phyloP scores from a whole-genome alignment of 768 basidiomycete genomes.

The Rhizopogon vinicolor region DNA sequence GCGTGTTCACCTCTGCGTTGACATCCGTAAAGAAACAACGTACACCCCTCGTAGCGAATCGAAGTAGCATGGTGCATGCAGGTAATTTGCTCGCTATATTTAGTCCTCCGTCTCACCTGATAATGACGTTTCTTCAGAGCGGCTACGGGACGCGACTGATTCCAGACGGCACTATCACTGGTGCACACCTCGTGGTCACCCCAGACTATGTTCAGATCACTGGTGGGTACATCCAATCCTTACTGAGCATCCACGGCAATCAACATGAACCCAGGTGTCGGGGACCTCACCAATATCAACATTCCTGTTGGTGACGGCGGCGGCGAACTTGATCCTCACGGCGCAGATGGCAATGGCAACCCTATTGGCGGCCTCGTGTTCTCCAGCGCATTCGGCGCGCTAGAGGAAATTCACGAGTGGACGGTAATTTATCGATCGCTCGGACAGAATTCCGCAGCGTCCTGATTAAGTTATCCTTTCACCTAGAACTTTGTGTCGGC shows the following conservation, averaged over 20 bases:
- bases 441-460: slow-evolving; percentile 3
- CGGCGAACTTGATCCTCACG: slow-evolving; percentile 71
- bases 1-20: slow-evolving; percentile 8
- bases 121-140: slow-evolving; percentile 27
- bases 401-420: slow-evolving; percentile 68
- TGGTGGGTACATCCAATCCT: slow-evolving; percentile 30
- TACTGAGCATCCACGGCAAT: slow-evolving; percentile 14
- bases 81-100: slow-evolving; percentile 16
- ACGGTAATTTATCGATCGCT: slow-evolving; percentile 38
- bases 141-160: slow-evolving; percentile 64
- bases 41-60: slow-evolving; percentile 29
- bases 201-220: slow-evolving; percentile 74
- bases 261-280: slow-evolving; percentile 42
- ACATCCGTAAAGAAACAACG: slow-evolving; percentile 8
- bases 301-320: slow-evolving; percentile 54
- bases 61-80: slow-evolving; percentile 54
- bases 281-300: slow-evolving; percentile 63
- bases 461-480: slow-evolving; percentile 2
- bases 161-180: slow-evolving; percentile 64
- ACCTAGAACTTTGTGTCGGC: slow-evolving; percentile 57
- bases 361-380: slow-evolving; percentile 71
- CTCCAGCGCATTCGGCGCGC: slow-evolving; percentile 57
- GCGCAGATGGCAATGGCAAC: slow-evolving; percentile 53
- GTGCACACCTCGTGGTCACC: slow-evolving; percentile 66
- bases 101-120: not conserved